Conservation (phyloP, 495 filamentous ascomycete genomes). For the Penicillium tannophilum region DNA sequence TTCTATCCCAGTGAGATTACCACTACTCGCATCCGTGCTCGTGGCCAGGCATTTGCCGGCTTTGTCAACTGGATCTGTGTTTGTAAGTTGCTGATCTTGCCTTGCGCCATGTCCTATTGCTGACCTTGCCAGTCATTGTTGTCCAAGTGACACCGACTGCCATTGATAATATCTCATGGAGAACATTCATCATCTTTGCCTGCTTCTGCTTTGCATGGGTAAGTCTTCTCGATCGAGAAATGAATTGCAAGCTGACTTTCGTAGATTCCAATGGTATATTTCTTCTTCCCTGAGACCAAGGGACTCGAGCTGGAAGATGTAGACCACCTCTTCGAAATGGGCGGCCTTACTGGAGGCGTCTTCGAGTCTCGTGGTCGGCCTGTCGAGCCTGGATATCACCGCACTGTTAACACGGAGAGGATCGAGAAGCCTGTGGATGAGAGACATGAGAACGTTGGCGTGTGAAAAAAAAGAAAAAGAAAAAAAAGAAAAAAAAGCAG, state of each 20-base stretch:
- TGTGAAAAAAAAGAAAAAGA: too few species aligned
- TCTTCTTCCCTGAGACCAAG: conserved; percentile 68
- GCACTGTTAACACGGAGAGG: conserved; percentile 17
- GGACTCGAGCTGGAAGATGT: conserved; percentile 74
- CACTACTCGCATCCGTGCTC: conserved; percentile 38
- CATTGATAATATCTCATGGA: conserved; percentile 60
- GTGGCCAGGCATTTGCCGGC: conserved; percentile 42
- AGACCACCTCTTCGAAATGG: conserved; percentile 55
- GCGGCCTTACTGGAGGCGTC: conserved; percentile 42
- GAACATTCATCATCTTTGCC: conserved; percentile 67
- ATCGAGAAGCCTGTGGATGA: conserved; percentile 18
- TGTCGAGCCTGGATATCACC: conserved; percentile 22
- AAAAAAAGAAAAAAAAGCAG: too few species aligned
- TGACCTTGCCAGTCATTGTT: conserved; percentile 32
- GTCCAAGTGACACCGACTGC: conserved; percentile 66
- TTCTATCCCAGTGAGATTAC: conserved; percentile 72
- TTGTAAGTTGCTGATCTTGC: conserved; percentile 18
- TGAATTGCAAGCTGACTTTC: conserved; percentile 10
- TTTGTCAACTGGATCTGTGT: conserved; percentile 54
- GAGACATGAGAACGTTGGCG: not conserved
- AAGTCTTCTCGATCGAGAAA: not conserved
- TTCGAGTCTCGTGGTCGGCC: conserved; percentile 31
- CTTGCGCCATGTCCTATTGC: not conserved
- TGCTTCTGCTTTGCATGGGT: conserved; percentile 35
- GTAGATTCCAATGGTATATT: conserved; percentile 66